Evolutionary conservation across 352 stramenopile genomes (phyloP).

Genomic region (Elongisporangium prolatum): DNA sequence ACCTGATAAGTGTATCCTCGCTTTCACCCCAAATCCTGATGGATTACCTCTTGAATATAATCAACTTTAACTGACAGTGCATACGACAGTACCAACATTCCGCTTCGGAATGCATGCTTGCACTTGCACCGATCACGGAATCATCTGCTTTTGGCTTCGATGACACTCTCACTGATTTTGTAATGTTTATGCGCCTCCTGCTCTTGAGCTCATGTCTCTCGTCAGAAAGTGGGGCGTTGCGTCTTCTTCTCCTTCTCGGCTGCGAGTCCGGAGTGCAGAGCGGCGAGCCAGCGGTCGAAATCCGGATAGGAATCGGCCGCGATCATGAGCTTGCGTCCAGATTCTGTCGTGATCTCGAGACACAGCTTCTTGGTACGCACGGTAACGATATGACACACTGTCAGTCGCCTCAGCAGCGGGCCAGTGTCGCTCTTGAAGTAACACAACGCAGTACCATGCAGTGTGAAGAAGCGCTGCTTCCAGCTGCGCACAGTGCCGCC

Average conservation of each 20-base stretch:
- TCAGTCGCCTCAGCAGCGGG: conserved; percentile 53
- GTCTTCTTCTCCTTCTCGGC: conserved; percentile 36
- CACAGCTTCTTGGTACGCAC: conserved; percentile 63
- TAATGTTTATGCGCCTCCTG: not conserved
- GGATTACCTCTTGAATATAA: not conserved
- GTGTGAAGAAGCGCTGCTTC: conserved; percentile 80
- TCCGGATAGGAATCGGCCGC: conserved; percentile 67
- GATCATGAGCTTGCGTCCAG: conserved; percentile 66
- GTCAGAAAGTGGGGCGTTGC: not conserved
- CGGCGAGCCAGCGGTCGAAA: conserved; percentile 58
- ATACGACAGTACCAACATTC: not conserved
- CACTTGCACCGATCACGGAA: not conserved
- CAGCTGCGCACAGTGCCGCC: conserved; percentile 79
- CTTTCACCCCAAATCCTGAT: not conserved
- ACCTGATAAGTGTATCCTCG: not conserved
- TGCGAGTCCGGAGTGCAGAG: conserved; percentile 47
- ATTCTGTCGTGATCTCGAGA: conserved; percentile 72
- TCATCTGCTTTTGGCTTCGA: not conserved
- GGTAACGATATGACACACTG: conserved; percentile 64
- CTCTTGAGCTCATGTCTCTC: not conserved
- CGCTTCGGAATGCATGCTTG: not conserved
- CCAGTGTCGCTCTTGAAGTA: conserved; percentile 86
- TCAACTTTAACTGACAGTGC: not conserved
- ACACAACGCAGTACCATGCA: conserved; percentile 67
- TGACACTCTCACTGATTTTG: not conserved